phyloP scores from a whole-genome alignment of 768 basidiomycete genomes.

The Auriscalpium vulgare region DNA sequence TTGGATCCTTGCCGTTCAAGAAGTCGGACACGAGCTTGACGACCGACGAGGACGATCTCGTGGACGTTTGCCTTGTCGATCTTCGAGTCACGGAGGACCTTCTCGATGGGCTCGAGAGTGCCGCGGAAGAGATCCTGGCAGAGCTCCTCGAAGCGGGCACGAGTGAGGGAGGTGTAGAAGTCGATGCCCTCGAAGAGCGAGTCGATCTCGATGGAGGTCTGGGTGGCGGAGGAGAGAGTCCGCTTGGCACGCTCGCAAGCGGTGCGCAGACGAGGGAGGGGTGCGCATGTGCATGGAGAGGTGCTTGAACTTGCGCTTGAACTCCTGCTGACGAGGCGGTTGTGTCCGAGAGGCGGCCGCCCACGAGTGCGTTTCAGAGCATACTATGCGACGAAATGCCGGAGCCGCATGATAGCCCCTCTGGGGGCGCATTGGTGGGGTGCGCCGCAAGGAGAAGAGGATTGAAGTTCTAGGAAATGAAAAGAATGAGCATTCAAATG shows the following conservation, averaged over 20 bases:
- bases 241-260: slow-evolving; percentile 99
- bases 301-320: slow-evolving; percentile 97
- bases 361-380: no score
- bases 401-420: no score
- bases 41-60: slow-evolving; percentile 97
- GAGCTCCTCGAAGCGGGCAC: no score
- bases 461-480: no score
- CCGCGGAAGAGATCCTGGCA: slow-evolving; percentile 90
- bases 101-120: slow-evolving; percentile 93
- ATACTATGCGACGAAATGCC: no score
- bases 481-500: no score
- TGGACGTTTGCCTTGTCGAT: slow-evolving; percentile 94
- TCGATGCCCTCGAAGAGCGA: slow-evolving; percentile 96
- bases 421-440: no score
- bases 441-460: no score
- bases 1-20: slow-evolving; percentile 99
- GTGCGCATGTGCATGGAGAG: slow-evolving; percentile 89
- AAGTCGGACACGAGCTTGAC: slow-evolving; percentile 97
- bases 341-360: slow-evolving; percentile 33
- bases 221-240: slow-evolving; percentile 92
- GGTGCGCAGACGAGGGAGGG: slow-evolving; percentile 91
- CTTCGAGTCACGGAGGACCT: slow-evolving; percentile 96
- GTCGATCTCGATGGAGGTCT: slow-evolving; percentile 97
- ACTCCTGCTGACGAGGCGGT: slow-evolving; percentile 94
- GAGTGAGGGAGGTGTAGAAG: slow-evolving; percentile 97